phyloP scores from a whole-genome alignment of 495 filamentous ascomycete species.

The Geopyxis carbonaria region DNA sequence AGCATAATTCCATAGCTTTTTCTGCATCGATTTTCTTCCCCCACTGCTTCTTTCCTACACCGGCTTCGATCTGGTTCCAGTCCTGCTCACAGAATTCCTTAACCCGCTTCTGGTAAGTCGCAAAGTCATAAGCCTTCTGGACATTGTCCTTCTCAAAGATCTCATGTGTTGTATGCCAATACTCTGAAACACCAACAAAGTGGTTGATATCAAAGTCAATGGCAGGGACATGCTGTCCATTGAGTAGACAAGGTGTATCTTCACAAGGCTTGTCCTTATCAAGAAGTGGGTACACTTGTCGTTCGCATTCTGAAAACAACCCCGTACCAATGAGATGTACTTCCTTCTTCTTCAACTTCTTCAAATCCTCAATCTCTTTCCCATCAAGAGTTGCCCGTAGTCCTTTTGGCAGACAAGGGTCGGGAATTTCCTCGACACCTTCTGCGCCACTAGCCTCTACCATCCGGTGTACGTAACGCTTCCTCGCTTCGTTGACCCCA shows the following conservation, averaged over 20 bases:
- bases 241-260: constrained; percentile 71
- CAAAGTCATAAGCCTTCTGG: constrained; percentile 78
- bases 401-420: constrained; percentile 78
- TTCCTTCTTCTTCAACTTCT: constrained; percentile 24
- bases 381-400: constrained; percentile 52
- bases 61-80: constrained; percentile 56
- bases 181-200: constrained; percentile 95
- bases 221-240: constrained; percentile 78
- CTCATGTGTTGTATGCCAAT: constrained; percentile 96
- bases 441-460: constrained; percentile 38
- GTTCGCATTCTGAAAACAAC: constrained; percentile 67
- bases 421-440: constrained; percentile 51
- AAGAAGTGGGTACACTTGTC: constrained; percentile 65
- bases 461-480: constrained; percentile 59
- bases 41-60: constrained; percentile 46
- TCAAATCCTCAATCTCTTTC: constrained; percentile 28
- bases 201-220: constrained; percentile 98
- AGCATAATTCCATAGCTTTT: constrained; percentile 72
- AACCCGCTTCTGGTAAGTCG: constrained; percentile 74
- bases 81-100: constrained; percentile 67
- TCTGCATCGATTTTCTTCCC: constrained; percentile 60
- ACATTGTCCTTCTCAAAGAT: constrained; percentile 69
- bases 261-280: constrained; percentile 69
- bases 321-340: constrained; percentile 62
- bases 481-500: constrained; percentile 77